Evolutionary conservation across 768 basidiomycete species (phyloP), one percentile per base, ranked within the genome.

Genomic region (Tremella fuciformis): DNA sequence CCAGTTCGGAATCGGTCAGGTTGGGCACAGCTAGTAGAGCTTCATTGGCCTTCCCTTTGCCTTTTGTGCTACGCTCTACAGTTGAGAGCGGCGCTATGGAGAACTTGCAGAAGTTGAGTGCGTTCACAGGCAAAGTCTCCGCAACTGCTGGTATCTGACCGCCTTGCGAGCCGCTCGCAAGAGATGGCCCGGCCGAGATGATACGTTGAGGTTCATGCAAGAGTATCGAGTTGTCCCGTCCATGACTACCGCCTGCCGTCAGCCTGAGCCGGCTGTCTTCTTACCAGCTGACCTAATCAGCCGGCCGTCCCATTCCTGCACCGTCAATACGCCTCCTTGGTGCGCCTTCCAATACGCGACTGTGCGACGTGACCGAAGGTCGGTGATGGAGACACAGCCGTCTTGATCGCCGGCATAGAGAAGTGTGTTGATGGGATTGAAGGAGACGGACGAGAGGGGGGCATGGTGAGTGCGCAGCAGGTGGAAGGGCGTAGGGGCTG

Each of bases 51-150:
- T 48, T 24, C 11, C 29, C 29, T 37, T 42, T 54, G 21, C 46
- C 63, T 8, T 48, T 24, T 34, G 6, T 34, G 29, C 29, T 34
- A 11, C 6, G 4, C 29, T 34, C 29, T 4, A 11, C 4, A 6
- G 29, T 34, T 8, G n/a, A n/a, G n/a, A 46, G n/a, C n/a, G 75
- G 38, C 88, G 57, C 72, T 2, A 97, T 79, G 7, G 89, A 87
- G 76, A 96, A 92, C 1, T 87, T 84, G 77, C 94, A 98, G 74
- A 88, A 97, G 70, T 94, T 96, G 55, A 98, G 81, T 1, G 94
- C 86, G 71, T 99, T 99, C 59, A 93, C 86, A 68, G 91, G 88
- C 74, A 98, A 78, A 0, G 88, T 87, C 66, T 86, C 87, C 11
- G 78, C 72, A 2, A 88, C 74, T 42, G 25, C 44, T 26, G 57